Evolutionary conservation across 1,284 basidiomycete species (phyloP).

Genomic region (Puccinia polysora): DNA sequence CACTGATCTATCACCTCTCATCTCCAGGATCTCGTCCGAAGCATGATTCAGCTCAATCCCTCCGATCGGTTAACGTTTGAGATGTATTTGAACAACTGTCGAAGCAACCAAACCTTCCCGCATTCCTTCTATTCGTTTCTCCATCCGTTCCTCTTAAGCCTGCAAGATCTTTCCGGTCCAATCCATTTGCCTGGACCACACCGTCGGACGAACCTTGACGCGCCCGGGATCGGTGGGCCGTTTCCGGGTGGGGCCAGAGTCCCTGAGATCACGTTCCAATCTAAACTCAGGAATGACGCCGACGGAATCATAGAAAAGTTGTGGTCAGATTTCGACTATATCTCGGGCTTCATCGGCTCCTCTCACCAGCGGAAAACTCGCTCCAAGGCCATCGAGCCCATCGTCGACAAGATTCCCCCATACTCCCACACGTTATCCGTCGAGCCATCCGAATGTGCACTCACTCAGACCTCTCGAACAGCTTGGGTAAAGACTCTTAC

Average conservation of each 20-base stretch:
- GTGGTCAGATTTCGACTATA: constrained; percentile 69
- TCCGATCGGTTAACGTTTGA: constrained; percentile 74
- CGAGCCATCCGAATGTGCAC: constrained; percentile 17
- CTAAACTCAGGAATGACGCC: constrained; percentile 67
- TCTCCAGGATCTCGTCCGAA: constrained; percentile 71
- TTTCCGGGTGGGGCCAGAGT: neutral
- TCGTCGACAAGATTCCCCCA: neutral
- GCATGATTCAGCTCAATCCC: constrained; percentile 83
- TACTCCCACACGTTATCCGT: constrained; percentile 1
- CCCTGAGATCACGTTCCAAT: constrained; percentile 47
- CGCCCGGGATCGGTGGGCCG: constrained; percentile 35
- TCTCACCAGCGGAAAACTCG: constrained; percentile 21
- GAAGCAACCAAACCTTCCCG: constrained; percentile 71
- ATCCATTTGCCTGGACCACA: constrained; percentile 52
- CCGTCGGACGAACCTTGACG: constrained; percentile 37
- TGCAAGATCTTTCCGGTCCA: constrained; percentile 63
- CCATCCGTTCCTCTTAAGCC: constrained; percentile 76
- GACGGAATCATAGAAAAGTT: constrained; percentile 71
- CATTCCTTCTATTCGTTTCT: constrained; percentile 91
- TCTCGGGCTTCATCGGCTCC: constrained; percentile 24
- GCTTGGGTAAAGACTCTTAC: constrained; percentile 17
- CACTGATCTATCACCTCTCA: constrained; percentile 47
- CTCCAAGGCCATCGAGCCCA: constrained; percentile 2
- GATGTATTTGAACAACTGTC: constrained; percentile 69
- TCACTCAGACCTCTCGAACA: constrained; percentile 1